These are phyloP conservation scores for Petrea volubilis DNA, from an alignment of 257 asterid species.

Conservation along the genomic window DNA sequence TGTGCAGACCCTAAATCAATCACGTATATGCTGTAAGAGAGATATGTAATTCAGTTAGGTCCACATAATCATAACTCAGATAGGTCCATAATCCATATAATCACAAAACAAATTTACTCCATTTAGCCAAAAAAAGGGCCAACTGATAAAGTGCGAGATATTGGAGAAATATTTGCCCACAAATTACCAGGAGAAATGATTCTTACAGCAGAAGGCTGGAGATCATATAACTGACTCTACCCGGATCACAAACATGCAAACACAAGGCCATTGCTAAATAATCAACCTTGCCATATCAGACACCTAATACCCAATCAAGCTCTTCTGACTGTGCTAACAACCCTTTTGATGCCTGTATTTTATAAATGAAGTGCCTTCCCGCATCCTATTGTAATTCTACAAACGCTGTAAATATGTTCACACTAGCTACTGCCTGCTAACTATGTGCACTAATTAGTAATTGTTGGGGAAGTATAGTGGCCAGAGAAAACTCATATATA, in stretches of 20 bases:
- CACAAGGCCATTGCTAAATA: conserved; percentile 17
- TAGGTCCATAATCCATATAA: too few relatives aligned
- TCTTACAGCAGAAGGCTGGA: not conserved
- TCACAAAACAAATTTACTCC: not conserved
- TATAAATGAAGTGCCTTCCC: not conserved
- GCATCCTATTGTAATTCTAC: not conserved
- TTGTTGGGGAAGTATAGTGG: not conserved
- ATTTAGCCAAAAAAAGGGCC: conserved; percentile 10
- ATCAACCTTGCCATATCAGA: conserved; percentile 19
- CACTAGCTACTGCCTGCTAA: conserved; percentile 8
- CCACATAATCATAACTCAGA: not conserved
- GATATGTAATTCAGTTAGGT: conserved; percentile 16
- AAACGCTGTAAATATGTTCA: not conserved
- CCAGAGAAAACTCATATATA: not conserved
- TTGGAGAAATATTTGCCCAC: not conserved
- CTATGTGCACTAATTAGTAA: not conserved
- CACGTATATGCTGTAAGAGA: conserved; percentile 66
- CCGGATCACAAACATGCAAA: not conserved
- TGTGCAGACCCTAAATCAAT: conserved; percentile 88
- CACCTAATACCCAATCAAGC: not conserved
- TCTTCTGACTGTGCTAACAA: conserved; percentile 8
- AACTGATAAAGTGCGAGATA: conserved; percentile 5
- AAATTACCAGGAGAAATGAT: not conserved
- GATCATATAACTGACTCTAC: not conserved
- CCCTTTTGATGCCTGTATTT: not conserved